phyloP scores from a whole-genome alignment of 305 asterid genomes.

The Ajuga reptans region DNA sequence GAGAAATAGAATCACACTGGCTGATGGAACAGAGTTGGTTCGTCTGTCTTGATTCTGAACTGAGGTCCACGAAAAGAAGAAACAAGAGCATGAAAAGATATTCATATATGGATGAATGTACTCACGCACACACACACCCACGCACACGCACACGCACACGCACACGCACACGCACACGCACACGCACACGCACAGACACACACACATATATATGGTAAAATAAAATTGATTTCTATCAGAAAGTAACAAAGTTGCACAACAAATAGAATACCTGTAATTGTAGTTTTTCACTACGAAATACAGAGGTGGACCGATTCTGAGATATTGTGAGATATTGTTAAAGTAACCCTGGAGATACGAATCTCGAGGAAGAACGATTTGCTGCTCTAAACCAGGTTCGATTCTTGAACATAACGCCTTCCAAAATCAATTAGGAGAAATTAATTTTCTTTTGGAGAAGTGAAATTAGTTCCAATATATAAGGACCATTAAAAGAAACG shows the following conservation, averaged over 20 bases:
- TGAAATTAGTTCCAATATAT: background rate
- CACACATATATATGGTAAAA: background rate
- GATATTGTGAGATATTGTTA: conserved; percentile 63
- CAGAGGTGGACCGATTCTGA: conserved; percentile 92
- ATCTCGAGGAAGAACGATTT: conserved; percentile 94
- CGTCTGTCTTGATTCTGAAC: conserved; percentile 84
- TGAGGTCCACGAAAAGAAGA: conserved; percentile 32
- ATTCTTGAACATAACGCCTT: conserved; percentile 92
- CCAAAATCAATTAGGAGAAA: conserved; percentile 17
- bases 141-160: background rate
- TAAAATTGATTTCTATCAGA: background rate
- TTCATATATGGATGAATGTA: background rate
- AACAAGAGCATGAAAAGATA: conserved; percentile 24
- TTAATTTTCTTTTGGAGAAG: conserved; percentile 5
- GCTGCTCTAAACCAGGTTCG: conserved; percentile 95
- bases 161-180: background rate
- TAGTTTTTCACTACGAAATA: conserved; percentile 86
- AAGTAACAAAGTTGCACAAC: background rate
- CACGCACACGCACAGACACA: background rate
- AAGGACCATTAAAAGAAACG: conserved; percentile 18
- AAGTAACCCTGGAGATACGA: conserved; percentile 99
- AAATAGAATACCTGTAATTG: conserved; percentile 59
- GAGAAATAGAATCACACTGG: conserved; percentile 87
- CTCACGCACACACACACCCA: background rate
- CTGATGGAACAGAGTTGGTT: conserved; percentile 92